phyloP scores from a whole-genome alignment of 176 grass and related monocot genomes.

The Lolium perenne region DNA sequence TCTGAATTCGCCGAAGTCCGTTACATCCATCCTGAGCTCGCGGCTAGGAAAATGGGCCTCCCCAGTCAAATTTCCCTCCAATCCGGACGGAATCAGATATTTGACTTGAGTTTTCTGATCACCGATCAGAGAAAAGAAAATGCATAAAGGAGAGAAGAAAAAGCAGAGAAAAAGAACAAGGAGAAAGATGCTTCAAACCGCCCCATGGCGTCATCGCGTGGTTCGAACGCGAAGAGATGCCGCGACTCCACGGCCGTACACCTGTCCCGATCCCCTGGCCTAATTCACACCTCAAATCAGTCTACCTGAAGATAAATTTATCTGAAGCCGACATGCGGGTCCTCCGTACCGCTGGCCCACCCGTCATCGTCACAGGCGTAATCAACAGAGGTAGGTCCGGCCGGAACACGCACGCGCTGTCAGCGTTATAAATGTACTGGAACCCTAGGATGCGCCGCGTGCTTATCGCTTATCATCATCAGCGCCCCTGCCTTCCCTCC shows the following conservation, averaged over 20 bases:
- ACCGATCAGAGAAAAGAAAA: slow-evolving; percentile 16
- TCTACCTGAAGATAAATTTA: accelerated
- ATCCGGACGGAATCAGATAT: slow-evolving; percentile 32
- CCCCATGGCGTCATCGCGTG: slow-evolving; percentile 58
- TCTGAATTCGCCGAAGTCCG: too few species aligned
- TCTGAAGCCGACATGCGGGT: not conserved
- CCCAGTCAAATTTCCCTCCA: too few species aligned
- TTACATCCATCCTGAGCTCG: too few species aligned
- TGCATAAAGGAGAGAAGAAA: not conserved
- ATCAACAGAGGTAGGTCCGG: not conserved
- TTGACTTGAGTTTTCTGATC: slow-evolving; percentile 49
- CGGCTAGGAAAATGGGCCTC: too few species aligned
- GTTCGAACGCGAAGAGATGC: slow-evolving; percentile 58
- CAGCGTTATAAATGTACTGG: slow-evolving; percentile 23
- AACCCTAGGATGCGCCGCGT: slow-evolving; percentile 55
- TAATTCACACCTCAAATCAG: slow-evolving; percentile 23
- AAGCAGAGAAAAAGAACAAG: not conserved
- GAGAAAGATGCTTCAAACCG: slow-evolving; percentile 47
- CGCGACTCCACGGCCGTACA: slow-evolving; percentile 35
- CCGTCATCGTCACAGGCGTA: not conserved
- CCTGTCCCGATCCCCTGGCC: not conserved
- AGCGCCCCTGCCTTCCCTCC: not conserved
- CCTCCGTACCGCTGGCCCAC: accelerated
- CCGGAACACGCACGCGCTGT: not conserved
- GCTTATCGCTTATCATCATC: slow-evolving; percentile 56